These are phyloP conservation scores for Botryotinia globosa DNA, from an alignment of 2,329 filamentous ascomycete species.

Conservation along the genomic window DNA sequence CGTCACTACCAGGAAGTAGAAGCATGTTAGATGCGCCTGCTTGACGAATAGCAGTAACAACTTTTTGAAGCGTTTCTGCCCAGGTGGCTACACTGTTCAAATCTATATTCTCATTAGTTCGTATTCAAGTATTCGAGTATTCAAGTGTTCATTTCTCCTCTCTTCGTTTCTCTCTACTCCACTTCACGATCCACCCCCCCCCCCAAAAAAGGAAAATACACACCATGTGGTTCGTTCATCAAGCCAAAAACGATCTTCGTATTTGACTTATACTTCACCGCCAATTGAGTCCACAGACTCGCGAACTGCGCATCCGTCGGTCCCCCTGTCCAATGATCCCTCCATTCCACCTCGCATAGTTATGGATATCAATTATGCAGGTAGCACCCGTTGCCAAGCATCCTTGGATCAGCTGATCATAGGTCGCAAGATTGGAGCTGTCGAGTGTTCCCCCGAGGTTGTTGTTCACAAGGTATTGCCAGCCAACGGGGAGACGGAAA, in stretches of 20 bases:
- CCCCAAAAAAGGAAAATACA: not conserved
- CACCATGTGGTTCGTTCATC: conserved; percentile 65
- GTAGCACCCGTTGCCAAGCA: conserved; percentile 55
- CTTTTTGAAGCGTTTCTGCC: conserved; percentile 59
- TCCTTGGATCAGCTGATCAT: conserved; percentile 54
- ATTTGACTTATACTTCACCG: conserved; percentile 54
- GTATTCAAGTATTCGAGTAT: conserved; percentile 1
- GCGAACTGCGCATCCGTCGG: conserved; percentile 57
- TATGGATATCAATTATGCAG: conserved; percentile 60
- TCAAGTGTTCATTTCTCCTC: conserved; percentile 19
- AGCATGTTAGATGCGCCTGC: conserved; percentile 64
- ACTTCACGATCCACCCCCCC: not conserved
- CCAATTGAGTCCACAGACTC: conserved; percentile 56
- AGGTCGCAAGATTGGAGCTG: conserved; percentile 47
- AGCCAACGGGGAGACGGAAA: conserved; percentile 54
- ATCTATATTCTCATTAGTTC: conserved; percentile 36
- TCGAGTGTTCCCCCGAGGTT: conserved; percentile 51
- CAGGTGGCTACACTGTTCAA: conserved; percentile 47
- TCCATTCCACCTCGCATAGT: conserved; percentile 59
- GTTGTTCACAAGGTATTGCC: conserved; percentile 59
- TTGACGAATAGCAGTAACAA: conserved; percentile 62
- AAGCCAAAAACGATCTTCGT: conserved; percentile 59
- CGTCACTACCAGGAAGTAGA: conserved; percentile 59
- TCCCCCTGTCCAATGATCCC: conserved; percentile 64
- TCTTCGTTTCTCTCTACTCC: no score